Conservation (phyloP, 495 filamentous ascomycete genomes). For the Lasiosphaeriaceae sp. region DNA sequence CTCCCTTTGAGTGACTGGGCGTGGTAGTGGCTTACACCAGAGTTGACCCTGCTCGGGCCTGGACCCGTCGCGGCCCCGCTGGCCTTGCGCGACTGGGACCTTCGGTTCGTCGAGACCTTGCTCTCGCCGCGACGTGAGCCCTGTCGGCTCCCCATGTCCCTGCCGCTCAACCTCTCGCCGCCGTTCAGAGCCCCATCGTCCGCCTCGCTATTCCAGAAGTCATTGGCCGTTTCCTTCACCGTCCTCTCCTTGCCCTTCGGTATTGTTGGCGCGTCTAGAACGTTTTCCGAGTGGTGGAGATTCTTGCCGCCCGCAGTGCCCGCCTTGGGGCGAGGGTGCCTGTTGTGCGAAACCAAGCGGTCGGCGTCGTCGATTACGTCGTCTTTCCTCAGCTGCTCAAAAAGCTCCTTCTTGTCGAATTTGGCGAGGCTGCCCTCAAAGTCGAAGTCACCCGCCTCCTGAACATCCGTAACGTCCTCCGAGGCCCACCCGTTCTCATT, state of each 20-base stretch:
- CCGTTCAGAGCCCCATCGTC: conserved; percentile 53
- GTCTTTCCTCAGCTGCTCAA: conserved; percentile 80
- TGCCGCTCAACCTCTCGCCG: conserved; percentile 43
- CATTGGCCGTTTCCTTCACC: conserved; percentile 37
- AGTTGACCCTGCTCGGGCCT: conserved; percentile 41
- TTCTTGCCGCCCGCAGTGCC: conserved; percentile 86
- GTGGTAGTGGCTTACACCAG: conserved; percentile 39
- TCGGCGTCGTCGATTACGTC: conserved; percentile 85
- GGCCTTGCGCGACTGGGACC: conserved; percentile 60
- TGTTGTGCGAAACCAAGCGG: conserved; percentile 85
- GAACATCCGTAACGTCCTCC: conserved; percentile 94
- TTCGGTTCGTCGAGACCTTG: conserved; percentile 37
- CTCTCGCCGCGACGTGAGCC: conserved; percentile 49
- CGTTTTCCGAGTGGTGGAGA: conserved; percentile 85
- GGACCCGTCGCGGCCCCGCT: conserved; percentile 41
- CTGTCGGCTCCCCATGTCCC: conserved; percentile 37
- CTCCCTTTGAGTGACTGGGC: conserved; percentile 26
- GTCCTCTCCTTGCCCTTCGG: conserved; percentile 31
- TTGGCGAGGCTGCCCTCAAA: conserved; percentile 83
- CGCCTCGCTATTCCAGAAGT: conserved; percentile 67
- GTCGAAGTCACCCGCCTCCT: conserved; percentile 91
- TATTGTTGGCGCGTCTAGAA: conserved; percentile 59
- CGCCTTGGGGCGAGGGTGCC: conserved; percentile 62
- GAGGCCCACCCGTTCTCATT: conserved; percentile 91
- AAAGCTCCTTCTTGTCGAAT: conserved; percentile 88